A percentile compares a stretch with the other conserved stretches of the same genome.
Evolutionary conservation across 163 green algal species (phyloP).

Genomic region (Volvox carteri): DNA sequence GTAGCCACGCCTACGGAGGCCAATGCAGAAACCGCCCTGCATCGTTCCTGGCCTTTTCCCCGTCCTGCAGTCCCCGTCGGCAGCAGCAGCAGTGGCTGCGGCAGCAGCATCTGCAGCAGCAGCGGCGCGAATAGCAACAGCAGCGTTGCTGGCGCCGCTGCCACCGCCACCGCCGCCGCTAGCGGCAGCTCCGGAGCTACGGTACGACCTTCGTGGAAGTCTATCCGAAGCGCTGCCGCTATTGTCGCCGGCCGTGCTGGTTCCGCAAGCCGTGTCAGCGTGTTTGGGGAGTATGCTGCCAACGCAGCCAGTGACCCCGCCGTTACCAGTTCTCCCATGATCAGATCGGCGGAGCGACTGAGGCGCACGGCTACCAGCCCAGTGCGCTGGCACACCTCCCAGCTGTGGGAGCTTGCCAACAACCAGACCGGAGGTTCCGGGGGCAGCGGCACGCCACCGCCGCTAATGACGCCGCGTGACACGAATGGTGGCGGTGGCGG

Average conservation of each 20-base stretch:
- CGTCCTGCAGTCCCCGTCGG: not conserved
- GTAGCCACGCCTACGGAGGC: not conserved
- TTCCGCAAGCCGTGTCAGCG: not conserved
- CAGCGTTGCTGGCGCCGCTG: not conserved
- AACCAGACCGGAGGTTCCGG: not conserved
- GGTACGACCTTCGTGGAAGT: not conserved
- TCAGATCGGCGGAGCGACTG: not conserved
- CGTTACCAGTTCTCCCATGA: not conserved
- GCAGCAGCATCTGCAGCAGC: not conserved
- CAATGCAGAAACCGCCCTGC: not conserved
- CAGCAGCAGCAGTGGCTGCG: not conserved
- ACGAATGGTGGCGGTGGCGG: not conserved
- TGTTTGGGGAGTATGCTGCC: not conserved
- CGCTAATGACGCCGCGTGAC: not conserved
- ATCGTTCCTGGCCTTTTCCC: conserved; percentile 3
- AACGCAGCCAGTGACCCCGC: not conserved
- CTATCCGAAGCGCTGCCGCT: not conserved
- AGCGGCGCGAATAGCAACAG: not conserved
- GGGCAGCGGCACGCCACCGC: not conserved
- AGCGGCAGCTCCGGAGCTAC: not conserved
- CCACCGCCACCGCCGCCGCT: not conserved
- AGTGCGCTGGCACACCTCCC: conserved; percentile 1
- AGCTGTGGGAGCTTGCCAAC: conserved; percentile 3
- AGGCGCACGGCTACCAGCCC: not conserved
- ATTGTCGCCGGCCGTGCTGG: not conserved